Evolutionary conservation across 495 filamentous ascomycete genomes (phyloP).

Genomic region (Aspergillus coremiiformis): DNA sequence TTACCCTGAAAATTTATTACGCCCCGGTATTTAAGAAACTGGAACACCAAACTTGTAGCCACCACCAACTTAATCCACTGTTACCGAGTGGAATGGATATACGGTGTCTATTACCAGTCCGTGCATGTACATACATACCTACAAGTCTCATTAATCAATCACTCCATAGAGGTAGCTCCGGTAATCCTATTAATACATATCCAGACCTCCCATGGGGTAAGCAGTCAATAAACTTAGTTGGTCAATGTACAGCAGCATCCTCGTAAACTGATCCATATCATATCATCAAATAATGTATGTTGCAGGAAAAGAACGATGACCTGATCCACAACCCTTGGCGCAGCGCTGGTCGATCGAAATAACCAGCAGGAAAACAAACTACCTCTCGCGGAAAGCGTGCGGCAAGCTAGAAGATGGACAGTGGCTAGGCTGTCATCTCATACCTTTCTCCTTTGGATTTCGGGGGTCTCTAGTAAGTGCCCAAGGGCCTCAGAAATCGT

Average conservation of each 20-base stretch:
- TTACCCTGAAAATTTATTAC: background rate
- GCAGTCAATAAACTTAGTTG: background rate
- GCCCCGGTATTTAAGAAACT: too few relatives aligned
- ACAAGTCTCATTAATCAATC: background rate
- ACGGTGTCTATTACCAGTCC: background rate
- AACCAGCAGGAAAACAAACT: background rate
- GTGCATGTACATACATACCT: background rate
- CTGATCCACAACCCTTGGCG: background rate
- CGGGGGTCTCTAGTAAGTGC: background rate
- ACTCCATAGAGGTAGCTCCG: background rate
- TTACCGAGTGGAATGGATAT: background rate
- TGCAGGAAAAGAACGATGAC: background rate
- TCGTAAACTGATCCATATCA: background rate
- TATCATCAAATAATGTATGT: background rate
- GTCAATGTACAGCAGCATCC: background rate
- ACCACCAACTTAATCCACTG: too few relatives aligned
- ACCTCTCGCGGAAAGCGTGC: background rate
- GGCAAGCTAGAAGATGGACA: background rate
- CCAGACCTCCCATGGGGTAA: background rate
- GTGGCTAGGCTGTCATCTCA: background rate
- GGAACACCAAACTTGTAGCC: too few relatives aligned
- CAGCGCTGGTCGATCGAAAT: background rate
- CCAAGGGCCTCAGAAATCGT: slow-evolving; percentile 1
- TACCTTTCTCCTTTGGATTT: background rate
- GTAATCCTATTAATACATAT: background rate